Evolutionary conservation across 2,329 filamentous ascomycete genomes (phyloP), one percentile per base, ranked within the genome.

Genomic region (Aspergillus latus): DNA sequence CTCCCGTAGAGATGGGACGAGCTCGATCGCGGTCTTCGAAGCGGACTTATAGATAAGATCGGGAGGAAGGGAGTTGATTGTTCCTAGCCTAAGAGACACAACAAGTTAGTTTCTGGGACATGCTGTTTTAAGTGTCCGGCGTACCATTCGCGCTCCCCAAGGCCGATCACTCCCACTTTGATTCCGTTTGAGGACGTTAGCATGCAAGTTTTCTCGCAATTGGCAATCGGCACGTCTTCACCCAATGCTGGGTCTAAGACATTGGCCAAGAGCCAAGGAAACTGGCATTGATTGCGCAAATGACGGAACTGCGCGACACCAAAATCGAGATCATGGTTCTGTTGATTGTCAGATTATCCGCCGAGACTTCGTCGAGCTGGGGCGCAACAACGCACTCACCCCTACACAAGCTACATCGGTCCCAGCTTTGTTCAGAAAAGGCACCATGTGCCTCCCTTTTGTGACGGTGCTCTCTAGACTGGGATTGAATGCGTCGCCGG

Each of bases 241-340:
- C 92, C 92, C 9, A 96, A 79, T 0, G 87, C 89, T 1, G 89
- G 90, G 72, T 97, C 92, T 28, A 94, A 79, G 7, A 96, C 88
- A 71, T 96, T 96, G 62, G 91, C 91, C 13, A 95, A 81, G 1
- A 96, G 82, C 92, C 92, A 96, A 3, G 92, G 92, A 64, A 96
- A 96, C 21, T 82, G 82, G 76, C 91, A 95, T 69, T 90, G 86
- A 34, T 79, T 78, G 4, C 87, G 81, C 48, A 96, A 78, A 66
- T 91, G 81, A 54, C 84, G 80, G 70, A 92, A 92, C 70, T 96
- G 91, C 54, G 82, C 81, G 40, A 95, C 88, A 10, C 92, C 92
- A 73, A 96, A 96, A 76, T 96, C 92, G 52, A 96, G 84, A 69
- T 96, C 92, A 72, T 96, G 92, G 70, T 96, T 96, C 83, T 91